phyloP scores from a whole-genome alignment of 768 basidiomycete genomes.

The Amanita muscaria region DNA sequence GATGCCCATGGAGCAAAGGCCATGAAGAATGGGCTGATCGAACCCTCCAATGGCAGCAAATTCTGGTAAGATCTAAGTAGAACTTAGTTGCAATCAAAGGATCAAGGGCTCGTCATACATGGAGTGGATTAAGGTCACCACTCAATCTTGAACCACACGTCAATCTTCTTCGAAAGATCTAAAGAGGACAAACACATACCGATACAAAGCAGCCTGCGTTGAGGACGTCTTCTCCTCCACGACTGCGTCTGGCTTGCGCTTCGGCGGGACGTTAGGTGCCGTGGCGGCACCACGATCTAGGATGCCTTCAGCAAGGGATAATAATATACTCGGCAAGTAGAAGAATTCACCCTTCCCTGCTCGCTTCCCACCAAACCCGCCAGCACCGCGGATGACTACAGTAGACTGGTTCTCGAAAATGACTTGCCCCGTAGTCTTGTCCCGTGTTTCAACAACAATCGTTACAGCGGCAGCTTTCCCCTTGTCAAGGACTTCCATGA shows the following conservation, averaged over 20 bases:
- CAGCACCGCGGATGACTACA: conserved; percentile 84
- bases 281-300: conserved; percentile 86
- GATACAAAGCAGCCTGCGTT: conserved; percentile 85
- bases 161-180: neutral
- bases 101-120: conserved; percentile 37
- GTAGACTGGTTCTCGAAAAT: conserved; percentile 93
- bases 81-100: neutral
- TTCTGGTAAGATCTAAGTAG: conserved; percentile 73
- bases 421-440: conserved; percentile 67
- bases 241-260: conserved; percentile 76
- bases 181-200: conserved; percentile 35
- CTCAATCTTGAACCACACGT: conserved; percentile 46
- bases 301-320: neutral
- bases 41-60: conserved; percentile 96
- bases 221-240: conserved; percentile 80
- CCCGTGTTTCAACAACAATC: conserved; percentile 65
- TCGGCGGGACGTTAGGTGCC: conserved; percentile 72
- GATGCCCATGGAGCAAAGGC: conserved; percentile 89
- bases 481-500: conserved; percentile 80
- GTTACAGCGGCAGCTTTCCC: conserved; percentile 93
- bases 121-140: conserved; percentile 88
- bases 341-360: conserved; percentile 54
- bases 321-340: neutral
- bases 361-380: conserved; percentile 94
- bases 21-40: conserved; percentile 81